Evolutionary conservation across 2,329 filamentous ascomycete genomes (phyloP), one percentile per base, ranked within the genome.

Genomic region (Torrubiella hemipterigena): DNA sequence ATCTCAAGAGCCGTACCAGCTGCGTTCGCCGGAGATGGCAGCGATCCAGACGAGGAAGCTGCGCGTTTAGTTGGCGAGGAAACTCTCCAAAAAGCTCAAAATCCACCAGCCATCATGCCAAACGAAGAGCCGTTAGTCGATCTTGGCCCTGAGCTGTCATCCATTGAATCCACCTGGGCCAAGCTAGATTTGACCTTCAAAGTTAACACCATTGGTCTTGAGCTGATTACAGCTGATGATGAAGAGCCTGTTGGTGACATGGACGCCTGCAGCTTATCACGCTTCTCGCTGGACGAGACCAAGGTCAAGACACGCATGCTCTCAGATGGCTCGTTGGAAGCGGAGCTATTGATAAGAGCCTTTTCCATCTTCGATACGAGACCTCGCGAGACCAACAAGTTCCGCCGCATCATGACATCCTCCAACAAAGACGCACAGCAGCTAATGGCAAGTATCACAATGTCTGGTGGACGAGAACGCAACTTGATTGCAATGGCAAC

Each of bases 381-480:
- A n/a, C 77, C 76, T 5, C 73, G 75, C 32, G 87, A 93, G 45
- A 82, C 80, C 5, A 98, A 95, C 62, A 95, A 93, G 50, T 99
- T 93, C 67, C 77, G 86, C 30, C 93, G 89, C 53, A 95, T 98
- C 58, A 96, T 98, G 91, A 87, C 87, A 2, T 78, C 93, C 33
- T 86, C 87, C 48, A 96, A 95, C 55, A 89, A 86, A 44, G 81
- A 87, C 34, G 86, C 91, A 27, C 87, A 96, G 52, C 93, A 99
- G 46, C 87, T 98, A 48, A 98, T 98, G 91, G 91, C 91, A 13
- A 95, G 82, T 50, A 63, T 98, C 4, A 93, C 87, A 0, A 93
- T 98, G 56, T 86, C 87, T 1, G 83, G 86, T 12, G 86, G 86
- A 4, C 64, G 76, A 20, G 81, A 94, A 24, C 75, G 77, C 37